phyloP scores from a whole-genome alignment of 2,329 filamentous ascomycete species.

The Penicillium sp. region DNA sequence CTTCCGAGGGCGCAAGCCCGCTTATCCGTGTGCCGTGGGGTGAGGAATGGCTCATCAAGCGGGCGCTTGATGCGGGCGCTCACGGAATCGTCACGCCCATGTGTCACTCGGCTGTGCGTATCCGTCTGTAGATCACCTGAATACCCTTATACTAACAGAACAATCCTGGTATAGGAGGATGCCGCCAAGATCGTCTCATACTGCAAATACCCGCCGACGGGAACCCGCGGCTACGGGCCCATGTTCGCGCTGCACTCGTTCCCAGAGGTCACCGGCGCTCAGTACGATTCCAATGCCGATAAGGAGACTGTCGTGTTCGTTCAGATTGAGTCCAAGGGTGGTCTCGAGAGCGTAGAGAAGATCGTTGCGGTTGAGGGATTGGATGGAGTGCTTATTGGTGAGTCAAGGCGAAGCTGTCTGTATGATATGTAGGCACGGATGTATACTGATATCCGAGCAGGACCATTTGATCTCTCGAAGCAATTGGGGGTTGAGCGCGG shows the following conservation, averaged over 20 bases:
- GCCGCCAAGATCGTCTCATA: conserved; percentile 36
- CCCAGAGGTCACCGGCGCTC: conserved; percentile 29
- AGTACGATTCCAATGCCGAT: conserved; percentile 44
- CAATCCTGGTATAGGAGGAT: conserved; percentile 31
- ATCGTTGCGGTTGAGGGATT: conserved; percentile 49
- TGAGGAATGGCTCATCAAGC: conserved; percentile 48
- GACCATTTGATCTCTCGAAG: conserved; percentile 45
- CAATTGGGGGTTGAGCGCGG: conserved; percentile 42
- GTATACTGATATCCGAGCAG: conserved; percentile 14
- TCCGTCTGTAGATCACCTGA: too few species aligned
- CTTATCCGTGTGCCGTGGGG: conserved; percentile 41
- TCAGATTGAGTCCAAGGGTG: conserved; percentile 49
- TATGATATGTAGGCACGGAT: neutral
- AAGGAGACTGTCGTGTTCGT: conserved; percentile 38
- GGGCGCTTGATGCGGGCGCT: conserved; percentile 44
- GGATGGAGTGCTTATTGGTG: conserved; percentile 47
- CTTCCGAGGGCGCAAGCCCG: conserved; percentile 37
- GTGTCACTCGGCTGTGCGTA: conserved; percentile 36
- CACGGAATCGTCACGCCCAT: conserved; percentile 45
- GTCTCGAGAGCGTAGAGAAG: conserved; percentile 50
- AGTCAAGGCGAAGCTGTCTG: neutral
- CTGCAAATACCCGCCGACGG: conserved; percentile 38
- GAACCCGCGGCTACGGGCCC: conserved; percentile 42
- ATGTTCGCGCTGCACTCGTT: conserved; percentile 41
- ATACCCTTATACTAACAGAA: too few species aligned